These are phyloP conservation scores for Xylogone sp. DNA, from an alignment of 2,329 filamentous ascomycete genomes.

Conservation along the genomic window DNA sequence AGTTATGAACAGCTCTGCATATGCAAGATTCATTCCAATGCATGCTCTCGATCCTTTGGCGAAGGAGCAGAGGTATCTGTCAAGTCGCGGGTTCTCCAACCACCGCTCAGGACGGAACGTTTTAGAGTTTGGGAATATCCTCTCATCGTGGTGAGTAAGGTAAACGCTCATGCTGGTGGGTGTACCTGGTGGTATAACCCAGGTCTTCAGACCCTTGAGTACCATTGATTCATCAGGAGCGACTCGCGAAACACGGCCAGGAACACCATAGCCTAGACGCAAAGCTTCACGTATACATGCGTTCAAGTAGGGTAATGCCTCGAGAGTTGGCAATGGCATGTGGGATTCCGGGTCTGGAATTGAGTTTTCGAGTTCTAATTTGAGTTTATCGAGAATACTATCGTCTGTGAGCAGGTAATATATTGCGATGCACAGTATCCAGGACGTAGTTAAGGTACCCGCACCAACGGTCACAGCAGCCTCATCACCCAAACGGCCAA, in stretches of 20 bases:
- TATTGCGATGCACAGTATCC: slow-evolving; percentile 25
- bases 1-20: neutral
- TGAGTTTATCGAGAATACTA: neutral
- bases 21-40: slow-evolving; percentile 1
- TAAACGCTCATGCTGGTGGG: slow-evolving; percentile 34
- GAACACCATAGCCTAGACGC: neutral
- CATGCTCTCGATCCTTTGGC: neutral
- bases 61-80: neutral
- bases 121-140: neutral
- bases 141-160: neutral
- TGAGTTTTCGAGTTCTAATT: neutral
- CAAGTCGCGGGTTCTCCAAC: neutral
- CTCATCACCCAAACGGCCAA: slow-evolving; percentile 26
- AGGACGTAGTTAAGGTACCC: slow-evolving; percentile 31
- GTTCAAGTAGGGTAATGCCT: neutral
- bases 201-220: neutral
- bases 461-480: slow-evolving; percentile 18
- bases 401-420: slow-evolving; percentile 23
- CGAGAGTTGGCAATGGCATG: neutral
- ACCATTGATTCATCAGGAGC: neutral
- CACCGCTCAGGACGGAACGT: neutral
- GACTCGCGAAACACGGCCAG: neutral
- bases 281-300: neutral
- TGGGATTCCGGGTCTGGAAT: neutral
- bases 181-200: slow-evolving; percentile 21